Evolutionary conservation across 805 yeast species (phyloP), one percentile per base, ranked within the genome.

Genomic region (Sugiyamaella floridensis): DNA sequence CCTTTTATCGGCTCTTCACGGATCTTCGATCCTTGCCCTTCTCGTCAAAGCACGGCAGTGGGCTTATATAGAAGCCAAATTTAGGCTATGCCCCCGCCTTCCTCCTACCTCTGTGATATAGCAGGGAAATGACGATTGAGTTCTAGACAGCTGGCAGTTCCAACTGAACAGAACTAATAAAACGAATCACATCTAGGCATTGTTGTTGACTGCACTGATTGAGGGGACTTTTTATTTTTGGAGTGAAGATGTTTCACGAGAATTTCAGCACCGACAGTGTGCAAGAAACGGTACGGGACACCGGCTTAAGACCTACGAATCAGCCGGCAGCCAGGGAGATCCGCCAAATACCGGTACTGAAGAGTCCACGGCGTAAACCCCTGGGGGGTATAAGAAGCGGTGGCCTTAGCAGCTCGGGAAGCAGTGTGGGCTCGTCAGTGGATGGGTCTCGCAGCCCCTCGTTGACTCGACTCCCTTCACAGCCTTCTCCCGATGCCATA

Each of bases 261-360:
- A 52, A 52, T 47, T 45, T 52, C 47, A 52, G 55, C 32, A 40
- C 49, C 9, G 55, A 52, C 15, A 41, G 46, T 43, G 50, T 51
- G 29, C 44, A 49, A 15, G 42, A 28, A 10, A 3, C 37, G 6
- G 26, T 22, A 22, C 26, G 26, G 26, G 26, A 22, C 3, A 22
- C 26, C 26, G 26, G 26, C 26, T 22, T 6, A 22, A 22, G 26
- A 22, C 26, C 26, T 22, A 6, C 26, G 26, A 22, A 22, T 22
- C 26, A 6, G 26, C 26, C 26, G 6, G 26, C 26, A 3, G 26
- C 26, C 6, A 22, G 26, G 26, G 26, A 22, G 6, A 22, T 22
- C 26, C 26, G 26, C 6, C 26, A 22, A 22, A 6, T 22, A 6
- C 26, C 26, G 3, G 26, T 22, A 4, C 6, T 22, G 26, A 22